phyloP scores from a whole-genome alignment of 2,329 filamentous ascomycete genomes.

The Alternaria gaisen region DNA sequence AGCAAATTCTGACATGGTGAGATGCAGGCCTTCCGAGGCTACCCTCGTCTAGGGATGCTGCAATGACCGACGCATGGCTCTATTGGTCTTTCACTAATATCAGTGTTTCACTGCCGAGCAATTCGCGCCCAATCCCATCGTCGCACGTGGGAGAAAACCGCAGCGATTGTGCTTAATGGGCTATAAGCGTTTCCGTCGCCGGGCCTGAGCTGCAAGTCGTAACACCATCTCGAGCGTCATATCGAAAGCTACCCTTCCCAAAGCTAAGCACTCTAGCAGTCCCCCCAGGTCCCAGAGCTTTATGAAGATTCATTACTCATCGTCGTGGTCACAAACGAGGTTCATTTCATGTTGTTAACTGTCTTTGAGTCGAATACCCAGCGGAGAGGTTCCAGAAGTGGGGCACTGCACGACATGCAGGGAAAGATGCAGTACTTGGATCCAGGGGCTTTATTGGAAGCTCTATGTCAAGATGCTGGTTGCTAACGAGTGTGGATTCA shows the following conservation, averaged over 20 bases:
- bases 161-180: neutral
- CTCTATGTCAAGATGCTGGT: neutral
- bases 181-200: neutral
- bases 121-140: neutral
- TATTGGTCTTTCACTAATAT: neutral
- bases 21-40: neutral
- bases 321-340: neutral
- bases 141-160: conserved; percentile 1
- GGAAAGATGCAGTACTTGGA: neutral
- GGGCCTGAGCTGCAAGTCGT: neutral
- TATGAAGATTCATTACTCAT: neutral
- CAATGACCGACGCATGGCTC: neutral
- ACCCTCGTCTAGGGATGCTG: neutral
- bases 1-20: neutral
- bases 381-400: neutral
- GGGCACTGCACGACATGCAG: conserved; percentile 1
- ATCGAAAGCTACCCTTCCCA: neutral
- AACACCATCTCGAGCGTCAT: neutral
- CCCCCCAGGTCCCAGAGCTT: neutral
- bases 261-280: neutral
- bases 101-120: neutral
- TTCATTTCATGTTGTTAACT: neutral
- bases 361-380: neutral
- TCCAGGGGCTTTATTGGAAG: neutral
- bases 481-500: neutral